Conservation (phyloP, 768 basidiomycete species). For the Suillus fuscotomentosus region DNA sequence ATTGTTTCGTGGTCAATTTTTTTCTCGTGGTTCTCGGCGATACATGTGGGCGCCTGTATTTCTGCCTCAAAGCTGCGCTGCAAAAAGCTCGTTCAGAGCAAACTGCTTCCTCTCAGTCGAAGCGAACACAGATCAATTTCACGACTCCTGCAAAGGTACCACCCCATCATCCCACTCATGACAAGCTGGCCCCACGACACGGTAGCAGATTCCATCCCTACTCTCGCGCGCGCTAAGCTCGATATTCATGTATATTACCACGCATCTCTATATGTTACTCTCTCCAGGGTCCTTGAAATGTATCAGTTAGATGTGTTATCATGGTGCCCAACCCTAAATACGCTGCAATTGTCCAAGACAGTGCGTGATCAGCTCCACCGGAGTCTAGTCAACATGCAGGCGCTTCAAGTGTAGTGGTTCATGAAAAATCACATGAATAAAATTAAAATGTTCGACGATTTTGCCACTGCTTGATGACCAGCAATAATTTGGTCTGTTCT, state of each 20-base stretch:
- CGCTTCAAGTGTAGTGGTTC: no score
- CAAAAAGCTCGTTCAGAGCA: slow-evolving; percentile 68
- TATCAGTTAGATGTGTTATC: background rate
- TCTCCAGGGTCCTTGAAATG: no score
- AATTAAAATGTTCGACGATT: no score
- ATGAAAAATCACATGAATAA: no score
- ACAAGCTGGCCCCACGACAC: slow-evolving; percentile 17
- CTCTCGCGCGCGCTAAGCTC: slow-evolving; percentile 20
- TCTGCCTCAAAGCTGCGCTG: slow-evolving; percentile 47
- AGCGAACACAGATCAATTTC: slow-evolving; percentile 66
- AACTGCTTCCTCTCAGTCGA: slow-evolving; percentile 50
- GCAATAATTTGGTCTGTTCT: no score
- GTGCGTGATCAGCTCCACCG: background rate
- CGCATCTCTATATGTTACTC: background rate
- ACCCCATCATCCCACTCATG: slow-evolving; percentile 13
- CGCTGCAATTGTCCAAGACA: background rate
- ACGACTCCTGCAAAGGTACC: slow-evolving; percentile 31
- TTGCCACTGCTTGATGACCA: no score
- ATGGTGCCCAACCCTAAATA: background rate
- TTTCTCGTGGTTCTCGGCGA: slow-evolving; percentile 1
- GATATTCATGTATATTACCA: background rate
- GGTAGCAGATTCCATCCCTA: slow-evolving; percentile 30
- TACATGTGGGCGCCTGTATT: background rate
- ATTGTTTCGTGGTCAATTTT: background rate
- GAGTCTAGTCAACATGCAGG: background rate